Base-by-base conservation (phyloP, 164 flowering plant genomes). In the Chimonanthus salicifolius region DNA sequence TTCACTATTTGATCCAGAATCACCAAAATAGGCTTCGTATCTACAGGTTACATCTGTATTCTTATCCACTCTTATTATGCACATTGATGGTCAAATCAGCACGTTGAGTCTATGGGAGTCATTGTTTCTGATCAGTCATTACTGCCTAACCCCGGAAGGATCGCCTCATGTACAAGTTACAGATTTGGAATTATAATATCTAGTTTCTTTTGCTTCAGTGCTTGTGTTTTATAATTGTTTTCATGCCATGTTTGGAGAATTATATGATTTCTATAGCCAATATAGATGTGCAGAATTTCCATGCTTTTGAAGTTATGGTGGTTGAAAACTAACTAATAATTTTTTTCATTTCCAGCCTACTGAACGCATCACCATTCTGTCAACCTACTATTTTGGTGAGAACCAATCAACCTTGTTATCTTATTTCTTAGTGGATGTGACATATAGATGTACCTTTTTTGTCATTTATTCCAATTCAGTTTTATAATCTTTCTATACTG, bases 381-480 rank as follows among this genome's bases (percentile, higher is more conserved):
- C 99, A 67, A 83, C 99, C 64, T 94, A 94, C 81, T 94, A 81
- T 69, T 94, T 92, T 78, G 97, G 95, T 94, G 77, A 87, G 97
- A 68, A 46, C 44, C 43, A 43, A 16, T 11, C 64, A 50, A 47
- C 71, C n/a, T 43, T 4, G 63, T 18, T 8, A 49, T 70, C 33
- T 48, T 49, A 21, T 2, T 3, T 47, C 11, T 72, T 47, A 3
- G 44, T 65, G 2, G 44, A 7, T 33, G 33, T 33, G 33, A 33
- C 33, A 33, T 33, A 33, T 33, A 33, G 33, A 46, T 11, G 45
- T 45, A 66, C 45, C 6, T 45, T 66, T 44, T 11, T 45, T 66
- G 3, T 44, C 49, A 44, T 66, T 66, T 66, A 66, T 15, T 44
- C 21, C 20, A 8, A 63, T 63, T 20, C 44, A 21, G 66, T 10